Conservation (phyloP, 1,139 yeast species). For the Zygosaccharomyces sapae region DNA sequence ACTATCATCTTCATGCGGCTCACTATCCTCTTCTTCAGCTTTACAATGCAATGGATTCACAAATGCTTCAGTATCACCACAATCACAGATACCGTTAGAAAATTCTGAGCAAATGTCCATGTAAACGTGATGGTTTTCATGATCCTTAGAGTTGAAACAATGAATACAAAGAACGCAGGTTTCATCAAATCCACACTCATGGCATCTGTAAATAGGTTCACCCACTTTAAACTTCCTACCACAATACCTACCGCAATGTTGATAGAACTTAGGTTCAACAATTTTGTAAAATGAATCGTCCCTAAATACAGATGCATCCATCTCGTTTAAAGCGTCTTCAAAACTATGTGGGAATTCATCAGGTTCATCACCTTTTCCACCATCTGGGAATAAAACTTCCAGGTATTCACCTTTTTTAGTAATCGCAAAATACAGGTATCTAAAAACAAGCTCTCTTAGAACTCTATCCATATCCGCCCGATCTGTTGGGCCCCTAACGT, state of each 20-base stretch:
- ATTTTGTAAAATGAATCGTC: slow-evolving; percentile 22
- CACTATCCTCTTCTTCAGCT: slow-evolving; percentile 22
- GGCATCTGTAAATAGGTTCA: slow-evolving; percentile 64
- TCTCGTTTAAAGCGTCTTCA: slow-evolving; percentile 21
- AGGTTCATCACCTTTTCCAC: slow-evolving; percentile 6
- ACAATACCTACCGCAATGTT: slow-evolving; percentile 54
- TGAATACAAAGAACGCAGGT: slow-evolving; percentile 69
- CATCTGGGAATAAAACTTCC: slow-evolving; percentile 20
- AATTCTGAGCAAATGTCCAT: slow-evolving; percentile 48
- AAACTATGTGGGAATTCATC: slow-evolving; percentile 20
- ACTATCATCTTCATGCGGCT: slow-evolving; percentile 12
- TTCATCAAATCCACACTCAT: slow-evolving; percentile 65
- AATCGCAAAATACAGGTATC: slow-evolving; percentile 26
- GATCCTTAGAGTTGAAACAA: slow-evolving; percentile 68
- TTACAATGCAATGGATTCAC: slow-evolving; percentile 46
- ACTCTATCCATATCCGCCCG: slow-evolving; percentile 30
- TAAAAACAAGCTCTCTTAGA: slow-evolving; percentile 26
- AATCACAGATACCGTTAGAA: slow-evolving; percentile 62
- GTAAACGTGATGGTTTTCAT: slow-evolving; percentile 57
- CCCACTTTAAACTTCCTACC: slow-evolving; percentile 56
- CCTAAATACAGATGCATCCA: slow-evolving; percentile 10
- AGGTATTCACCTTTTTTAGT: slow-evolving; percentile 27
- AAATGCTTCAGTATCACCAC: slow-evolving; percentile 69
- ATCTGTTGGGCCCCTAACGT: slow-evolving; percentile 30
- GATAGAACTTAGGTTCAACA: slow-evolving; percentile 17